Evolutionary conservation across 768 basidiomycete genomes (phyloP).

Genomic region (Suillus ampliporus): DNA sequence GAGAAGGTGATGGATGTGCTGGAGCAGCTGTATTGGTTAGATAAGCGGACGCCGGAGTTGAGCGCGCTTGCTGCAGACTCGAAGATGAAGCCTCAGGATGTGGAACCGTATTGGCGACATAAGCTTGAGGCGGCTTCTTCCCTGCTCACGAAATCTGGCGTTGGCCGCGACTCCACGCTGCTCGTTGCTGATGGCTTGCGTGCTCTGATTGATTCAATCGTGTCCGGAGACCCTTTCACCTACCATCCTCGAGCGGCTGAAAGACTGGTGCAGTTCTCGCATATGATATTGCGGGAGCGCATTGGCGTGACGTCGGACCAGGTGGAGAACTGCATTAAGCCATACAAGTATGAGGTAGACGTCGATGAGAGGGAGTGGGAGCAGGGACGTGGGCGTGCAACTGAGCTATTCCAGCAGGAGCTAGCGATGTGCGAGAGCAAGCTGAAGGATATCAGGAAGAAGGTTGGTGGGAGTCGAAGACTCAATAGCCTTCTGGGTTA

Average conservation of each 20-base stretch:
- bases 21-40: slow-evolving; percentile 96
- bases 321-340: slow-evolving; percentile 99
- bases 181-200: slow-evolving; percentile 95
- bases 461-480: slow-evolving; percentile 87
- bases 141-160: slow-evolving; percentile 92
- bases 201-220: slow-evolving; percentile 88
- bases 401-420: slow-evolving; percentile 86
- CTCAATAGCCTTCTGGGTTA: slow-evolving; percentile 78
- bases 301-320: slow-evolving; percentile 96
- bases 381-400: slow-evolving; percentile 72
- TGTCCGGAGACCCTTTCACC: slow-evolving; percentile 87
- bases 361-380: slow-evolving; percentile 95
- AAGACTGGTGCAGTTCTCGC: slow-evolving; percentile 89
- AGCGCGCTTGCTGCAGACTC: slow-evolving; percentile 70
- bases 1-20: slow-evolving; percentile 97
- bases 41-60: slow-evolving; percentile 83
- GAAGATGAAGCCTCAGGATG: slow-evolving; percentile 70
- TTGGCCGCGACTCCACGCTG: slow-evolving; percentile 92
- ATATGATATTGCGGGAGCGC: slow-evolving; percentile 90
- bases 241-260: slow-evolving; percentile 90
- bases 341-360: slow-evolving; percentile 98
- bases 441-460: slow-evolving; percentile 83
- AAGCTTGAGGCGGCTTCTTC: slow-evolving; percentile 95
- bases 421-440: slow-evolving; percentile 83
- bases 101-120: slow-evolving; percentile 94